Evolutionary conservation across 306 rosid species (phyloP), one percentile per base, ranked within the genome.

Genomic region (Urtica urens): DNA sequence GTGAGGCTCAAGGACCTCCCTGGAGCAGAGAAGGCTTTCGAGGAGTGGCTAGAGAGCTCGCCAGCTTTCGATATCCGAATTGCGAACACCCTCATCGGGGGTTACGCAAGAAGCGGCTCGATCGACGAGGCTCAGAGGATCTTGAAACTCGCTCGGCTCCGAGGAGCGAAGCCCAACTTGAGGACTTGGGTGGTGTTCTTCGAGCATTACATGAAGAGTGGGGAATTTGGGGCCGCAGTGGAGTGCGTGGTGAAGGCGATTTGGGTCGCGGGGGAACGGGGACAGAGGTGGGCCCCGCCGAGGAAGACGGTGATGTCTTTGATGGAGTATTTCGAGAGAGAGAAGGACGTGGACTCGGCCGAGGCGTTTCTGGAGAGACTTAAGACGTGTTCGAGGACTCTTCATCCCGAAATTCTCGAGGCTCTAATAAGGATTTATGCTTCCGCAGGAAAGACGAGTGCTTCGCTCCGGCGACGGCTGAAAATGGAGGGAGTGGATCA

Each of bases 401-500:
- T 65, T 17, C 79, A 72, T 29, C 46, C 49, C 1, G 78, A 77
- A 46, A 87, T 81, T 50, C 77, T 90, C 63, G 94, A 90, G 53
- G 68, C 85, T 51, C 57, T 90, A 57, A 79, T 84, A 53, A 84
- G 92, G 77, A 81, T 87, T 33, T 81, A 90, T 2, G 70, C 76
- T 5, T 79, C 81, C 39, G 79, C 99, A 11, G 95, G 92, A 49
- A 81, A 67, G 72, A 79, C 62, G 23, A 81, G 68, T 51, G 57
- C 74, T 13, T 50, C 69, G 5, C 59, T 84, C 70, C 78, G 37
- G 2, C 82, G 72, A 3, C 56, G 85, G 41, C 57, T 90, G 72
- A 81, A 77, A 73, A 90, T 90, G 99, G 99, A 84, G 67, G 76
- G 79, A 13, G 82, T 79, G 64, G 73, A 64, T n/a, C n/a, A n/a